Evolutionary conservation across 352 stramenopile species (phyloP).

Genomic region (Chrysophaeum taylorii): DNA sequence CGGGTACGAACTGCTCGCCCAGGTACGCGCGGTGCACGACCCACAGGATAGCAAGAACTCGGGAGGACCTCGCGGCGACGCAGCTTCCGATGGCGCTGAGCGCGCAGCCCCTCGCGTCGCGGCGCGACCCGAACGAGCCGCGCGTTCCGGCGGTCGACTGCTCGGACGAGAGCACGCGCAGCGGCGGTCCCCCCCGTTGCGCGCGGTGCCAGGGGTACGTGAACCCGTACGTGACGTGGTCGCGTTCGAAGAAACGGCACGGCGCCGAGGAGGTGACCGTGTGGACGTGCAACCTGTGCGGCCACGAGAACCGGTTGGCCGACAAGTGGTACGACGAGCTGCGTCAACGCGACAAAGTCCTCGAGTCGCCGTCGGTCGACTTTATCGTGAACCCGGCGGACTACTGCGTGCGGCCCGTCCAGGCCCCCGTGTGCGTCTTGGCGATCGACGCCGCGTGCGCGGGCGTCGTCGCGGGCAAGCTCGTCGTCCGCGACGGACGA

Average conservation of each 20-base stretch:
- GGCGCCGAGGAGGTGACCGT: slow-evolving; percentile 61
- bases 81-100: no score
- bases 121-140: no score
- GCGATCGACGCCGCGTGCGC: slow-evolving; percentile 46
- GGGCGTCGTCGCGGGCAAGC: slow-evolving; percentile 48
- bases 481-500: no score
- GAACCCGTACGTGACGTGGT: slow-evolving; percentile 71
- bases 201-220: slow-evolving; percentile 68
- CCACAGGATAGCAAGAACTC: no score
- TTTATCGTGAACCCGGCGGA: slow-evolving; percentile 61
- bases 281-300: slow-evolving; percentile 76
- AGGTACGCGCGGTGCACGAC: no score
- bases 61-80: no score
- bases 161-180: no score
- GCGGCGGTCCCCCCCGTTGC: slow-evolving; percentile 60
- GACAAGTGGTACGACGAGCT: slow-evolving; percentile 70
- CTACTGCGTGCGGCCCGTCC: slow-evolving; percentile 64
- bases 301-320: slow-evolving; percentile 62
- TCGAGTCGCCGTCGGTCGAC: slow-evolving; percentile 65
- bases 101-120: no score
- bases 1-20: no score
- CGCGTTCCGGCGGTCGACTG: no score
- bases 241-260: no score
- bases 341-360: slow-evolving; percentile 64
- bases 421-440: slow-evolving; percentile 71